Conservation (phyloP, 2,329 filamentous ascomycete genomes). For the Colletotrichum sp. region DNA sequence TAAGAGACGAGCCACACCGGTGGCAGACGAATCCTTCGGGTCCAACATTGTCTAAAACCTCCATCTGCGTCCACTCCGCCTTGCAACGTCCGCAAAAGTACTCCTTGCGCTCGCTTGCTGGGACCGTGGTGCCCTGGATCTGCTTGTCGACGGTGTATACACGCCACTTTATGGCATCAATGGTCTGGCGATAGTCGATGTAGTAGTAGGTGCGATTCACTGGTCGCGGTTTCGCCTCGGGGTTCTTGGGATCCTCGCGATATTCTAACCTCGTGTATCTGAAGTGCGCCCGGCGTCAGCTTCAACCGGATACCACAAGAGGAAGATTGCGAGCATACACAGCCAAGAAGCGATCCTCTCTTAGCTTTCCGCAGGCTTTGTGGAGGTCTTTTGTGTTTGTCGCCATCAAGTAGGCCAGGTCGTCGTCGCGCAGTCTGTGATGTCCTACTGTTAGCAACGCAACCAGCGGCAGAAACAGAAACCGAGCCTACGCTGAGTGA, state of each 20-base stretch:
- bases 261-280: constrained; percentile 22
- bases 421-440: constrained; percentile 81
- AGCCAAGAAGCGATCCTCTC: constrained; percentile 84
- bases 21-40: constrained; percentile 81
- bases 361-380: constrained; percentile 83
- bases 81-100: constrained; percentile 84
- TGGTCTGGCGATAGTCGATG: constrained; percentile 91
- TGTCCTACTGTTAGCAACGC: constrained; percentile 56
- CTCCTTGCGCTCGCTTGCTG: constrained; percentile 87
- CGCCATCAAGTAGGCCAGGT: constrained; percentile 84
- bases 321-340: constrained; percentile 60
- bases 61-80: constrained; percentile 86
- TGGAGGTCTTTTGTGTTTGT: constrained; percentile 93
- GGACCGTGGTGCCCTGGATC: constrained; percentile 83
- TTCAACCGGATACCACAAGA: neutral
- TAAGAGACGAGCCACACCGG: constrained; percentile 71
- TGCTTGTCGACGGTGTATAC: constrained; percentile 87
- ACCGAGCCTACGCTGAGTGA: constrained; percentile 71
- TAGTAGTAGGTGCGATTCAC: constrained; percentile 94
- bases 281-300: neutral
- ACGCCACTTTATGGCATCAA: constrained; percentile 96
- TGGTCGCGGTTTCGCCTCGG: constrained; percentile 79
- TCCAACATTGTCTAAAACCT: constrained; percentile 81
- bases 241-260: constrained; percentile 23
- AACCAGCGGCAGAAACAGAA: neutral